Evolutionary conservation across 805 yeast genomes (phyloP).

Genomic region (Cephaloascus fragrans): DNA sequence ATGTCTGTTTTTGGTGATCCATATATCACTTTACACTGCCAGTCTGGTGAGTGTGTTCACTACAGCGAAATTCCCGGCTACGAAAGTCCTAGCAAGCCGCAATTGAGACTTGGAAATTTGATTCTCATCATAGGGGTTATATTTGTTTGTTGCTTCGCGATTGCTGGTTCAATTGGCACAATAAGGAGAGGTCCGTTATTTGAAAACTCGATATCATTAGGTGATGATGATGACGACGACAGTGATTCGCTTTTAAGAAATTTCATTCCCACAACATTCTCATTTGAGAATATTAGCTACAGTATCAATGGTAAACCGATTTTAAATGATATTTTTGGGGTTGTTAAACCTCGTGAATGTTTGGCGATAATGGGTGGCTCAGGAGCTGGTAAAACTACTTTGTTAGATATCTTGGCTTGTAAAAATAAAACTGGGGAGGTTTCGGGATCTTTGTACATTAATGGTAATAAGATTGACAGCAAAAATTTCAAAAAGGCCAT

Average conservation of each 20-base stretch:
- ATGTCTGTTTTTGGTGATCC: constrained; percentile 93
- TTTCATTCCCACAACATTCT: constrained; percentile 58
- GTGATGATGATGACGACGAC: constrained; percentile 21
- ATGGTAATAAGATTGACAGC: constrained; percentile 43
- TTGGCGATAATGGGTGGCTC: constrained; percentile 98
- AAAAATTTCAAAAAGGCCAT: constrained; percentile 25
- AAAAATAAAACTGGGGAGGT: constrained; percentile 72
- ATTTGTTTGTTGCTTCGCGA: constrained; percentile 28
- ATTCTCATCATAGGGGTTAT: constrained; percentile 34
- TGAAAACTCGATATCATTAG: constrained; percentile 15
- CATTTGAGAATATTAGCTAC: constrained; percentile 69
- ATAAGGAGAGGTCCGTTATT: constrained; percentile 58
- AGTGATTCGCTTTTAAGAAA: constrained; percentile 39
- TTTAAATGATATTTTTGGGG: constrained; percentile 58
- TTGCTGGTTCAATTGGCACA: constrained; percentile 33
- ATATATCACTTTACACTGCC: constrained; percentile 69
- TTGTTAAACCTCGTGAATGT: constrained; percentile 80
- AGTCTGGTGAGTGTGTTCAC: constrained; percentile 87
- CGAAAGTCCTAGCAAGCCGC: constrained; percentile 47
- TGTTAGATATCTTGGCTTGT: constrained; percentile 83
- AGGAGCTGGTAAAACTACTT: constrained; percentile 96
- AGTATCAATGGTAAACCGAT: constrained; percentile 42
- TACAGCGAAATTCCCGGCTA: constrained; percentile 91
- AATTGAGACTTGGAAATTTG: constrained; percentile 35
- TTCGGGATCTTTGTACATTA: constrained; percentile 61